Evolutionary conservation across 805 yeast species (phyloP).

Genomic region (Pichia cabralensis): DNA sequence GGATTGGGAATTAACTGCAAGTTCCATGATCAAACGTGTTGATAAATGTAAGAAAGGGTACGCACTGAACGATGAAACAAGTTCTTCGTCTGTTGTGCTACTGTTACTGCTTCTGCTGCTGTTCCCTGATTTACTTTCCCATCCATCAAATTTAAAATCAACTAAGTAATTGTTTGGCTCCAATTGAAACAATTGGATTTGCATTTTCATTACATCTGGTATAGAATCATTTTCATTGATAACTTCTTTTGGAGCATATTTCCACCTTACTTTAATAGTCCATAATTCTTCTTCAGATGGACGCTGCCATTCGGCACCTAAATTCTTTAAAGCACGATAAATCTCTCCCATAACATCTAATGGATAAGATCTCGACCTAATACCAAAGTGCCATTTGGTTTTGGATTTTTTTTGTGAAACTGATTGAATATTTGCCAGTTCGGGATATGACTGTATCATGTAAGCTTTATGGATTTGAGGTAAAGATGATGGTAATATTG

Average conservation of each 20-base stretch:
- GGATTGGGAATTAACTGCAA: conserved; percentile 51
- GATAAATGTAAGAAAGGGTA: conserved; percentile 92
- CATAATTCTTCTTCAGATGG: conserved; percentile 92
- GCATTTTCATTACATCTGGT: conserved; percentile 91
- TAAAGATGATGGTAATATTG: conserved; percentile 85
- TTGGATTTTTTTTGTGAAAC: conserved; percentile 72
- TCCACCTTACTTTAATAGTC: conserved; percentile 96
- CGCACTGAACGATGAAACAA: conserved; percentile 84
- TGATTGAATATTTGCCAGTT: conserved; percentile 29
- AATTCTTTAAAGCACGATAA: conserved; percentile 81
- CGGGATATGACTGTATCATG: conserved; percentile 46
- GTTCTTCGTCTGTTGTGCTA: conserved; percentile 39
- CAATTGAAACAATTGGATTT: conserved; percentile 87
- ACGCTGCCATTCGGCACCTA: conserved; percentile 96
- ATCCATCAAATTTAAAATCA: conserved; percentile 96
- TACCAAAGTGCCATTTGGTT: conserved; percentile 98
- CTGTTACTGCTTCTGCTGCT: conserved; percentile 15
- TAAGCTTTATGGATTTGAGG: conserved; percentile 92
- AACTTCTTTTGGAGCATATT: conserved; percentile 35
- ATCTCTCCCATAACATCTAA: conserved; percentile 98
- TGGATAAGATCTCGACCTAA: conserved; percentile 91
- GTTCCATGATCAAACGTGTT: conserved; percentile 86
- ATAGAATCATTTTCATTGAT: conserved; percentile 22
- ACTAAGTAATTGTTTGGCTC: conserved; percentile 94
- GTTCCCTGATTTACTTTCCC: conserved; percentile 53